Conservation (phyloP, 2,329 filamentous ascomycete species). For the Dryadomyces quercus-mongolicae region DNA sequence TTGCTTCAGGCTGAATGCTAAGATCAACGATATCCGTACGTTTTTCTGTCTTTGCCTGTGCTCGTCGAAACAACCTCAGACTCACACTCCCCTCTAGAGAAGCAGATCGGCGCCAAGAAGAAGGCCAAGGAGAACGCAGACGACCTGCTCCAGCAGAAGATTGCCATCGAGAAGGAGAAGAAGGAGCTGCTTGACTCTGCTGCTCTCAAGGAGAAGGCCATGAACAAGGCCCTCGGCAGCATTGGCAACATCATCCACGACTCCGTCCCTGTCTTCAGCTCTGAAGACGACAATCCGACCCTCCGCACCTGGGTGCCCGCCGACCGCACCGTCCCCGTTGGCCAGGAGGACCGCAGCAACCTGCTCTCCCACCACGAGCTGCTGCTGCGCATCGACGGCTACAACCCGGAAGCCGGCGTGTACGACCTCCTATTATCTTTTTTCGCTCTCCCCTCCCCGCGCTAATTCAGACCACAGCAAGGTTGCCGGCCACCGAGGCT, state of each 20-base stretch:
- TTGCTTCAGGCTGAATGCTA: constrained; percentile 44
- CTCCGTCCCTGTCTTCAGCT: constrained; percentile 70
- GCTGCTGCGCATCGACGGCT: constrained; percentile 74
- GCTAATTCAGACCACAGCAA: constrained; percentile 32
- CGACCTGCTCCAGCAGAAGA: constrained; percentile 68
- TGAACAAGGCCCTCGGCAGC: constrained; percentile 68
- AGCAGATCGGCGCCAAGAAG: constrained; percentile 48
- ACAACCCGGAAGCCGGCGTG: constrained; percentile 82
- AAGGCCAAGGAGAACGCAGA: constrained; percentile 87
- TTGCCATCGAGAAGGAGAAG: constrained; percentile 55
- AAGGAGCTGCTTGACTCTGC: constrained; percentile 62
- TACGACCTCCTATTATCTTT: neutral
- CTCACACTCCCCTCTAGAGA: constrained; percentile 5
- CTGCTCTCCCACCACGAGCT: constrained; percentile 92
- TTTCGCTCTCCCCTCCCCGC: neutral
- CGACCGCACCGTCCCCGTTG: constrained; percentile 42
- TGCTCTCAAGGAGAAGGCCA: constrained; percentile 57
- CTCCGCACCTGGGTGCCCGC: constrained; percentile 73
- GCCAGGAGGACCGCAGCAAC: constrained; percentile 50
- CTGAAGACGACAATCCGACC: constrained; percentile 77
- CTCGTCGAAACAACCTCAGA: neutral
- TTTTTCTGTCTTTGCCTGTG: neutral
- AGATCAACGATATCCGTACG: constrained; percentile 58
- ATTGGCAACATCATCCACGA: constrained; percentile 91
- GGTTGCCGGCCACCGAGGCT: constrained; percentile 86